A percentile compares a stretch with the other conserved stretches of the same genome.
Conservation (phyloP, 2,329 filamentous ascomycete species). For the Ceratocystis smalleyi region DNA sequence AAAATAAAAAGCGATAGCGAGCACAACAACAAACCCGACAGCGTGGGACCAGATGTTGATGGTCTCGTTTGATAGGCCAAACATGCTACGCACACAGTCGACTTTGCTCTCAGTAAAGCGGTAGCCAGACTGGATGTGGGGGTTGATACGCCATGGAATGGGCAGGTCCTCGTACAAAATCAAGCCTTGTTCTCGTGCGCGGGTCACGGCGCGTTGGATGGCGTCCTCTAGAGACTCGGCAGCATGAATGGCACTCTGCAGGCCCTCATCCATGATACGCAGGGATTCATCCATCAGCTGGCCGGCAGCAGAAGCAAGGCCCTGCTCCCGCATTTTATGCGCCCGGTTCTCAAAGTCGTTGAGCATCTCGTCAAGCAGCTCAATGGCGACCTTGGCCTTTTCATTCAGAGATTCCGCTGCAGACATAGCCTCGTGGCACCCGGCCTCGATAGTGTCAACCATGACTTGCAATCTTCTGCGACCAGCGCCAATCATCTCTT, state of each 20-base stretch:
- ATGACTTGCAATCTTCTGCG: slow-evolving; percentile 71
- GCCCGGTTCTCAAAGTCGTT: slow-evolving; percentile 72
- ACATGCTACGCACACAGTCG: slow-evolving; percentile 72
- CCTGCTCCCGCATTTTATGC: slow-evolving; percentile 62
- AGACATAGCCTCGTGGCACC: slow-evolving; percentile 73
- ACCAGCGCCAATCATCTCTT: slow-evolving; percentile 76
- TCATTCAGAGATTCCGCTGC: slow-evolving; percentile 79
- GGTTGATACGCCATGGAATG: slow-evolving; percentile 84
- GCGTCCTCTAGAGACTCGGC: slow-evolving; percentile 71
- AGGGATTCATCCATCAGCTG: slow-evolving; percentile 68
- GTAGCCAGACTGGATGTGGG: slow-evolving; percentile 81
- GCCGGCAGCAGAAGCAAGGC: slow-evolving; percentile 49
- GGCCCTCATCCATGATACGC: slow-evolving; percentile 62
- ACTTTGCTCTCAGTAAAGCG: slow-evolving; percentile 85
- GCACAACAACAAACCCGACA: slow-evolving; percentile 72
- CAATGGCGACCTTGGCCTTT: slow-evolving; percentile 76
- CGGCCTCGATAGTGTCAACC: slow-evolving; percentile 77
- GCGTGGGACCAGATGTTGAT: slow-evolving; percentile 98
- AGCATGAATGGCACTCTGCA: slow-evolving; percentile 69
- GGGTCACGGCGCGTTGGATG: slow-evolving; percentile 59
- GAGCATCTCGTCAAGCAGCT: slow-evolving; percentile 71
- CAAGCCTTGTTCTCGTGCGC: slow-evolving; percentile 64
- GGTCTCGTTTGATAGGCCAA: slow-evolving; percentile 76
- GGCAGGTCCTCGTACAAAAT: slow-evolving; percentile 84
- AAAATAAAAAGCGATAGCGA: slow-evolving; percentile 85